These are phyloP conservation scores for Geotrichum ghanense DNA, from an alignment of 805 yeast species.

Conservation along the genomic window DNA sequence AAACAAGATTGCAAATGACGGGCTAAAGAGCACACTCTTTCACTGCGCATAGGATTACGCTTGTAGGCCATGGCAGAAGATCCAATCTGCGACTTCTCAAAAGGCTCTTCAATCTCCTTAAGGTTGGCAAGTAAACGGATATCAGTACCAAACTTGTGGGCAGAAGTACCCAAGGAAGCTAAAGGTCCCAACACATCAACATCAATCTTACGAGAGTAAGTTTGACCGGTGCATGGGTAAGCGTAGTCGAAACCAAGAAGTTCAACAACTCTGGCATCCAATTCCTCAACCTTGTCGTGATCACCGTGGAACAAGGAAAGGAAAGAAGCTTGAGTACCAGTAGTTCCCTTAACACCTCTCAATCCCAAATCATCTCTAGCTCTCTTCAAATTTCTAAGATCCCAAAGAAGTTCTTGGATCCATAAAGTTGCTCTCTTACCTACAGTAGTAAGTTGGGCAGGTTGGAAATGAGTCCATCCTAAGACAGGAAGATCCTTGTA, in stretches of 20 bases:
- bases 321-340: conserved; percentile 98
- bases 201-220: conserved; percentile 97
- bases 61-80: conserved; percentile 98
- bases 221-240: conserved; percentile 97
- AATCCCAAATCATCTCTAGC: conserved; percentile 94
- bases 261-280: conserved; percentile 88
- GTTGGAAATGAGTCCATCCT: conserved; percentile 99
- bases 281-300: conserved; percentile 88
- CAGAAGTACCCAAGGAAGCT: conserved; percentile 89
- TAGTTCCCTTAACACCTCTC: conserved; percentile 98
- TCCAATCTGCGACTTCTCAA: conserved; percentile 97
- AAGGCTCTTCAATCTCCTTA: conserved; percentile 97
- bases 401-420: conserved; percentile 98
- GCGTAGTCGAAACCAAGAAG: conserved; percentile 88
- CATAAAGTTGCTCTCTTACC: conserved; percentile 97
- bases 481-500: conserved; percentile 93
- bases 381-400: conserved; percentile 86
- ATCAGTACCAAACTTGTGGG: conserved; percentile 97
- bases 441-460: conserved; percentile 96
- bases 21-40: conserved; percentile 95
- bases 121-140: conserved; percentile 89
- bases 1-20: conserved; percentile 89
- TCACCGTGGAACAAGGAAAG: conserved; percentile 90
- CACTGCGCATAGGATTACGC: conserved; percentile 99
- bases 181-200: conserved; percentile 88